Evolutionary conservation across 1,284 basidiomycete genomes (phyloP).

Genomic region (Ganoderma lucidum): DNA sequence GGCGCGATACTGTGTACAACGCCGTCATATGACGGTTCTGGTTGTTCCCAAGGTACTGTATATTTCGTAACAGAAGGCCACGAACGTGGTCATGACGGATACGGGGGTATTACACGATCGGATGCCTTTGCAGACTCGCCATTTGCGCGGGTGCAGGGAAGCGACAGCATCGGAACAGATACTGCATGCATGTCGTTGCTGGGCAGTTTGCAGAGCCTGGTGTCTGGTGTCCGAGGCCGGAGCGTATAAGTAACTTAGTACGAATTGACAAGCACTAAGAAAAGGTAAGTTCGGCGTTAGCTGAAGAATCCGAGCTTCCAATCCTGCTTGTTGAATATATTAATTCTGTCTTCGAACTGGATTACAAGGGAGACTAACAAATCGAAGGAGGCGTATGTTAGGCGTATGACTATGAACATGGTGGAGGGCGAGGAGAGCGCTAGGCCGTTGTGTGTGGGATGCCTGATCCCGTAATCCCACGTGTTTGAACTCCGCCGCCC

Average conservation of each 20-base stretch:
- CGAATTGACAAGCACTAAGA: too few species aligned
- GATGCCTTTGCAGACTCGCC: conserved; percentile 1
- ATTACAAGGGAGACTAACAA: too few species aligned
- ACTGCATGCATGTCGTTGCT: not conserved
- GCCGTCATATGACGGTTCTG: not conserved
- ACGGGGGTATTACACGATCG: not conserved
- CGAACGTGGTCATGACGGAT: not conserved
- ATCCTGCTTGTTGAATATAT: too few species aligned
- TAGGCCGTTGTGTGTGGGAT: too few species aligned
- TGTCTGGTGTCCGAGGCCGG: not conserved
- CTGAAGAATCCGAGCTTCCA: too few species aligned
- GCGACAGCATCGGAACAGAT: not conserved
- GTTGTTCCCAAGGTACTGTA: not conserved
- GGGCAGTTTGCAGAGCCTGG: not conserved
- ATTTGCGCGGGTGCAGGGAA: not conserved
- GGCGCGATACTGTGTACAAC: not conserved
- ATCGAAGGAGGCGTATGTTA: too few species aligned
- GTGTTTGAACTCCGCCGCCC: conserved; percentile 30
- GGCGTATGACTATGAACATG: too few species aligned
- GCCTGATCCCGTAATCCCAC: conserved; percentile 20
- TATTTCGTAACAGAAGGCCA: not conserved
- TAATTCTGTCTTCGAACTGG: too few species aligned
- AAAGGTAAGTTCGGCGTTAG: too few species aligned
- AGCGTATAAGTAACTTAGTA: too few species aligned
- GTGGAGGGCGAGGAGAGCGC: too few species aligned